These are phyloP conservation scores for Nitzschia putrida DNA, from an alignment of 108 stramenopile species.

Conservation along the genomic window DNA sequence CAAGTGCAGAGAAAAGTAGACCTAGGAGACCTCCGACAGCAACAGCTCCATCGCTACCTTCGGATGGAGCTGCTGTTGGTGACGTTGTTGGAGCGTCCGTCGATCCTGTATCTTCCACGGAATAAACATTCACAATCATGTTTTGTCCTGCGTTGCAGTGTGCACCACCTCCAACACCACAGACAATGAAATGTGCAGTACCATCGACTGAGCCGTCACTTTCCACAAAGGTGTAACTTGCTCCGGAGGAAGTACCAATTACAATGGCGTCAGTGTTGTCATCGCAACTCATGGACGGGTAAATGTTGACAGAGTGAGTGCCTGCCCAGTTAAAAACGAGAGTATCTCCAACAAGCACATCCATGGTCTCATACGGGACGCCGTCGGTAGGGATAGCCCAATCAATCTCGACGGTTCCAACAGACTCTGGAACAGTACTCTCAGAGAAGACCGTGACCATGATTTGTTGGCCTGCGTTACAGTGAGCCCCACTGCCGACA, in stretches of 20 bases:
- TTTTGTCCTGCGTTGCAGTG: constrained; percentile 1
- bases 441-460: constrained; percentile 1
- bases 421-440: neutral
- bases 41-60: no score
- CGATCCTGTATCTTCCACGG: neutral
- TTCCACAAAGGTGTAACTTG: neutral
- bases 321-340: neutral
- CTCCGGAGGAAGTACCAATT: neutral
- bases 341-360: neutral
- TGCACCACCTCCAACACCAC: neutral
- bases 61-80: no score
- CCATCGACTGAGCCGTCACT: neutral
- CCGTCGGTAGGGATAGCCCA: neutral
- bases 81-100: no score
- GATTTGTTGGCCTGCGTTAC: neutral
- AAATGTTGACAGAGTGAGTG: neutral
- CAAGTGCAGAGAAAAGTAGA: no score
- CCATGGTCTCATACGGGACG: neutral
- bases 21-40: no score
- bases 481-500: neutral
- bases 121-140: neutral
- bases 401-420: neutral
- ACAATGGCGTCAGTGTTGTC: neutral
- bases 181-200: neutral
- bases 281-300: neutral